These are phyloP conservation scores for Claviceps sp. DNA, from an alignment of 2,329 filamentous ascomycete genomes.

Conservation along the genomic window DNA sequence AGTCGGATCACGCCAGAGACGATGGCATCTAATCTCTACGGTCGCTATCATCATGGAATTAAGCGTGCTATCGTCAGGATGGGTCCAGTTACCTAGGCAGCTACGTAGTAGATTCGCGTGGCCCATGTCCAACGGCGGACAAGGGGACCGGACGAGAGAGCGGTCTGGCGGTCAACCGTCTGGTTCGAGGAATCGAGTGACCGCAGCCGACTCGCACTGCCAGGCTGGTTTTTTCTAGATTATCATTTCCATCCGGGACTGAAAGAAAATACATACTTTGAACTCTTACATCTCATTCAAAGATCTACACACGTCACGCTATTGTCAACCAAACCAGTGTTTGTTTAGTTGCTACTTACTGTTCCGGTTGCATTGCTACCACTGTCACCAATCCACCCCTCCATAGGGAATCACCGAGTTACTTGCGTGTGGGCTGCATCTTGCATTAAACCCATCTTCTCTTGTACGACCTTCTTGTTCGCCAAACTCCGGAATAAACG, in stretches of 20 bases:
- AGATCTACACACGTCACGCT: slow-evolving; percentile 3
- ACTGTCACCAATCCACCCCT: not conserved
- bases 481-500: slow-evolving; percentile 2
- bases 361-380: slow-evolving; percentile 1
- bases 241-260: not conserved
- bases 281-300: slow-evolving; percentile 1
- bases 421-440: slow-evolving; percentile 3
- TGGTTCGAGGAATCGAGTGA: slow-evolving; percentile 9
- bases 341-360: slow-evolving; percentile 1
- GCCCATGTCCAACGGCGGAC: slow-evolving; percentile 4
- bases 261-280: not conserved
- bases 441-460: slow-evolving; percentile 1
- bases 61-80: slow-evolving; percentile 2
- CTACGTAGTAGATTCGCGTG: not conserved
- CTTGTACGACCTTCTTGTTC: slow-evolving; percentile 6
- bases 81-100: slow-evolving; percentile 2
- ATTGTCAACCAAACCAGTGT: slow-evolving; percentile 5
- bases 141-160: slow-evolving; percentile 2
- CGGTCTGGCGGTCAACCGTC: slow-evolving; percentile 5
- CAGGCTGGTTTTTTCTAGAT: slow-evolving; percentile 4
- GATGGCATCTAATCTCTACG: not conserved
- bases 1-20: not conserved
- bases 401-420: not conserved
- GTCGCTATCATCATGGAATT: slow-evolving; percentile 3
- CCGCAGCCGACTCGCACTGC: slow-evolving; percentile 16